Percentiles rank a stretch among this genome's conserved stretches.
Evolutionary conservation across 2,329 filamentous ascomycete species (phyloP).

Genomic region (Orbilia brochopaga): DNA sequence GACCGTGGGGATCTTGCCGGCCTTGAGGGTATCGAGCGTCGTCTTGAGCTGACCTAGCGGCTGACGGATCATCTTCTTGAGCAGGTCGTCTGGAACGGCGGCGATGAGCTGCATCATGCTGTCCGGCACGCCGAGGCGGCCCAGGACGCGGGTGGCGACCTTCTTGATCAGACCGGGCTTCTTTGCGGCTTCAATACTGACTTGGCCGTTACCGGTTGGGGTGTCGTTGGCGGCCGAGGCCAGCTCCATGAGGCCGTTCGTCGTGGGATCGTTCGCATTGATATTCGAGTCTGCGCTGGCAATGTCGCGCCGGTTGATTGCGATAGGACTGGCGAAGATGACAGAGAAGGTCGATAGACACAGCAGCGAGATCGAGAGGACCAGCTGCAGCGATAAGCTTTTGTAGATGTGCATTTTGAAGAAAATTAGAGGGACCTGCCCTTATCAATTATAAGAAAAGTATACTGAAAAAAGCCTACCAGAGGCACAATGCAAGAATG

Average conservation of each 20-base stretch:
- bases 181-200: not conserved
- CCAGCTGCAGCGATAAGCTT: no score
- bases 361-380: not conserved
- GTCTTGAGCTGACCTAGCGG: constrained; percentile 19
- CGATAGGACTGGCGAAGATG: not conserved
- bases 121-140: constrained; percentile 20
- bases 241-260: not conserved
- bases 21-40: constrained; percentile 11
- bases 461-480: not conserved
- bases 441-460: not conserved
- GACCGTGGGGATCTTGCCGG: constrained; percentile 17
- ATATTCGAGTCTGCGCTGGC: not conserved
- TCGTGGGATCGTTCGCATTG: not conserved
- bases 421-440: not conserved
- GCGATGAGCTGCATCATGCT: constrained; percentile 35
- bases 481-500: not conserved
- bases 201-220: not conserved
- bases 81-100: constrained; percentile 26
- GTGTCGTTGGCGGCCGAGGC: not conserved
- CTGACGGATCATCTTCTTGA: constrained; percentile 30
- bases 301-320: not conserved
- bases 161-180: constrained; percentile 16
- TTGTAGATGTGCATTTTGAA: no score
- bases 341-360: not conserved
- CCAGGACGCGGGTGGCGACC: constrained; percentile 22